phyloP scores from a whole-genome alignment of 768 basidiomycete genomes.

The Calocera viscosa region DNA sequence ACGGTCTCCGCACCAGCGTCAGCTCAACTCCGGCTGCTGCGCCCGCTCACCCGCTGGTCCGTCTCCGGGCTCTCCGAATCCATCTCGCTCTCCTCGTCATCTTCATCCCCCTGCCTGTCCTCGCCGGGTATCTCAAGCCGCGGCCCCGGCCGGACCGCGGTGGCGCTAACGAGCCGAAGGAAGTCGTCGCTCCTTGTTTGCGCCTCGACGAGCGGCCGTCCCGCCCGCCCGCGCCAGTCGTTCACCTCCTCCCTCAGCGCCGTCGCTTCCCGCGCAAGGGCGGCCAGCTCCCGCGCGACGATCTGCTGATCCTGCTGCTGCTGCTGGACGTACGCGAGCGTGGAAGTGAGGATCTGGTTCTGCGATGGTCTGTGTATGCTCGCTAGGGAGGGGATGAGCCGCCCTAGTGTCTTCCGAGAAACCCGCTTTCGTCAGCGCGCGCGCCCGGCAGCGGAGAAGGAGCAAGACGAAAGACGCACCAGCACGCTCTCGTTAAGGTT shows the following conservation, averaged over 20 bases:
- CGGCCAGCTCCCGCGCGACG: not conserved
- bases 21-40: too few relatives aligned
- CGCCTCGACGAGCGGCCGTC: not conserved
- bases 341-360: conserved; percentile 4
- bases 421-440: not conserved
- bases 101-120: too few relatives aligned
- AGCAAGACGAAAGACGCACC: not conserved
- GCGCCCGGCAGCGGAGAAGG: not conserved
- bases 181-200: not conserved
- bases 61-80: too few relatives aligned
- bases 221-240: not conserved
- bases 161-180: not conserved
- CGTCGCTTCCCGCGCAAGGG: not conserved
- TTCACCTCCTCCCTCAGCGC: conserved; percentile 2
- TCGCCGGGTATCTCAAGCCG: too few relatives aligned
- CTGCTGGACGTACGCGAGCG: not conserved
- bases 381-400: not conserved
- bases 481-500: conserved; percentile 2
- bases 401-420: not conserved
- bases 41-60: too few relatives aligned
- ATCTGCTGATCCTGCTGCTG: not conserved
- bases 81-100: too few relatives aligned
- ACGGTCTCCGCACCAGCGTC: too few relatives aligned
- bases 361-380: not conserved
- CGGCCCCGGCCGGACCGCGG: too few relatives aligned